Percentiles rank a stretch among this genome's conserved stretches.
phyloP scores from a whole-genome alignment of 2,329 filamentous ascomycete genomes.

The Talaromyces sp. region DNA sequence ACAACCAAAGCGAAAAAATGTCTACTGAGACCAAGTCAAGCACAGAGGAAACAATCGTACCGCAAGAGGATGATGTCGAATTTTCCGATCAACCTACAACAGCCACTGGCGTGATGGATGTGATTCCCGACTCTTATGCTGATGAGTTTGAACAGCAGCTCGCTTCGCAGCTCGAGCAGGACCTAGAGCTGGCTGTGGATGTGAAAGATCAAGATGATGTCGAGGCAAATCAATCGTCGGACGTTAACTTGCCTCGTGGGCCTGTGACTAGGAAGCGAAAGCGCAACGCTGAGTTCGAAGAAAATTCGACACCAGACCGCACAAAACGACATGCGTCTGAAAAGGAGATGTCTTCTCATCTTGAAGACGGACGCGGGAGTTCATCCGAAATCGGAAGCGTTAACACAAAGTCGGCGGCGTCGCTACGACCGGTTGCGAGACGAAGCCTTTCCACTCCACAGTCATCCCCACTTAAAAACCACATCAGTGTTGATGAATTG shows the following conservation, averaged over 20 bases:
- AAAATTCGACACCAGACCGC: constrained; percentile 20
- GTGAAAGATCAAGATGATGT: constrained; percentile 20
- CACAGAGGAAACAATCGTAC: neutral
- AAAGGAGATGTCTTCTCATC: constrained; percentile 17
- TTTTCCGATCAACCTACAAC: neutral
- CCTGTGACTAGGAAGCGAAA: constrained; percentile 35
- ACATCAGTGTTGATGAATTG: constrained; percentile 9
- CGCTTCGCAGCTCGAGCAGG: constrained; percentile 45
- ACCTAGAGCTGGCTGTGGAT: constrained; percentile 40
- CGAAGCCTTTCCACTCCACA: constrained; percentile 10
- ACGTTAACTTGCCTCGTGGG: constrained; percentile 12
- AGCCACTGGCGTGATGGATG: constrained; percentile 19
- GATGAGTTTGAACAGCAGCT: constrained; percentile 44
- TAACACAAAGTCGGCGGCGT: neutral
- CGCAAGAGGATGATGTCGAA: neutral
- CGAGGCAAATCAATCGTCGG: constrained; percentile 9
- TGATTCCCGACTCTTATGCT: constrained; percentile 33
- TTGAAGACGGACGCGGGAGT: neutral
- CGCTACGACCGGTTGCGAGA: neutral
- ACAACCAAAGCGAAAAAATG: neutral
- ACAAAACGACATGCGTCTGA: constrained; percentile 32
- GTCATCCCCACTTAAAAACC: constrained; percentile 13
- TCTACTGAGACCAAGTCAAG: neutral
- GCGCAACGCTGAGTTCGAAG: constrained; percentile 27
- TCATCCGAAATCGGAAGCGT: constrained; percentile 4